These are phyloP conservation scores for Vitis amurensis DNA, from an alignment of 164 flowering plant genomes.

Conservation along the genomic window DNA sequence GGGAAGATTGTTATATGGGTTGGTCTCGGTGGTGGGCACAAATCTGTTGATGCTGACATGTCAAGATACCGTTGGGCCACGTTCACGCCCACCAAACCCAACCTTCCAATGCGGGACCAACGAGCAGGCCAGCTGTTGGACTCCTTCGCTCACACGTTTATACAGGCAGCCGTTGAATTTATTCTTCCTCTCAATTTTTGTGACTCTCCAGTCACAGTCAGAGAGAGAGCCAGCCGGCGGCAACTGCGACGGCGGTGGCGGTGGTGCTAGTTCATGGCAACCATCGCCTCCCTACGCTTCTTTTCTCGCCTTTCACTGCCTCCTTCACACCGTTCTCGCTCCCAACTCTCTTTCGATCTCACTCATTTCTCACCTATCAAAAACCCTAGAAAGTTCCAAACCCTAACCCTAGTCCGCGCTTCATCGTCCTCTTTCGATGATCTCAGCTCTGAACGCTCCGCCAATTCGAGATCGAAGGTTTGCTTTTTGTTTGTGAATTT, in stretches of 20 bases:
- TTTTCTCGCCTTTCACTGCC: constrained; percentile 3
- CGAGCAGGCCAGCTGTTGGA: no score
- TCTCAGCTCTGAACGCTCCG: neutral
- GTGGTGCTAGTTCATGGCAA: constrained; percentile 25
- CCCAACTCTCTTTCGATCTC: neutral
- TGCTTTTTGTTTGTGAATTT: neutral
- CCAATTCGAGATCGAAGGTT: constrained; percentile 12
- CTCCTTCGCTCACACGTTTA: no score
- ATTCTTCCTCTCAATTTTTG: neutral
- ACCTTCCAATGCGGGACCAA: no score
- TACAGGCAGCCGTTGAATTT: neutral
- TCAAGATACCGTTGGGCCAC: no score
- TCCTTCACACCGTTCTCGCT: neutral
- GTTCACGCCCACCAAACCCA: no score
- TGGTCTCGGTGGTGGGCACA: no score
- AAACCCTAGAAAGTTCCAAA: constrained; percentile 8
- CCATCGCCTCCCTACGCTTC: constrained; percentile 18
- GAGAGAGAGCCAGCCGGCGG: constrained; percentile 3
- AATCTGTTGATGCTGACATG: no score
- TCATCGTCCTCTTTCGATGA: constrained; percentile 6
- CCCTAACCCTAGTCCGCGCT: constrained; percentile 10
- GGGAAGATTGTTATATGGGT: no score
- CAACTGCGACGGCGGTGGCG: neutral
- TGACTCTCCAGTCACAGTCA: neutral
- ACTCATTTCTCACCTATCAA: neutral